Evolutionary conservation across 768 basidiomycete species (phyloP).

Genomic region (Lactifluus subvellereus): DNA sequence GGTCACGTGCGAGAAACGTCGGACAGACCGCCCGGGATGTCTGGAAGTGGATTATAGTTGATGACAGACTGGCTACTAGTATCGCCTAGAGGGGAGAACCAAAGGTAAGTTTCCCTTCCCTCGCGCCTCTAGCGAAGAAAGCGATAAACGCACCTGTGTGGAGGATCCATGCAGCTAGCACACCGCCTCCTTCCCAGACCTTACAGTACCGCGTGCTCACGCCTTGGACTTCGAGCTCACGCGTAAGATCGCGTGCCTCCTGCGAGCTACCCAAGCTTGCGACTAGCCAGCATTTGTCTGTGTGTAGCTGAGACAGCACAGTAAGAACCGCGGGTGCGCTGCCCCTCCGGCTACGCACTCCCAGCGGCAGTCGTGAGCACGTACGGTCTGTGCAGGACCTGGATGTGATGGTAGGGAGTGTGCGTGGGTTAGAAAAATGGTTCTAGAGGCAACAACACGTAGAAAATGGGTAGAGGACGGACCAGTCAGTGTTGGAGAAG

Average conservation of each 20-base stretch:
- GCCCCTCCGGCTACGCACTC: constrained; percentile 57
- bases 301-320: constrained; percentile 63
- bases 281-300: constrained; percentile 61
- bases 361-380: constrained; percentile 58
- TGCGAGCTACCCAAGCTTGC: constrained; percentile 69
- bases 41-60: constrained; percentile 84
- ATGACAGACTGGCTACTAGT: constrained; percentile 62
- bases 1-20: constrained; percentile 72
- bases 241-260: constrained; percentile 57
- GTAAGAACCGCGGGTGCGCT: constrained; percentile 66
- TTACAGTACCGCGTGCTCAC: constrained; percentile 71
- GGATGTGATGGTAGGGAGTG: constrained; percentile 59
- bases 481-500: constrained; percentile 14
- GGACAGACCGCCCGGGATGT: constrained; percentile 76
- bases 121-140: not conserved
- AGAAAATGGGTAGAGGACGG: constrained; percentile 35
- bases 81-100: constrained; percentile 37
- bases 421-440: constrained; percentile 73
- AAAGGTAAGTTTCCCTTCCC: not conserved
- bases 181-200: constrained; percentile 62
- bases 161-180: constrained; percentile 78
- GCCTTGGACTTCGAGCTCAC: constrained; percentile 59
- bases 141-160: constrained; percentile 49
- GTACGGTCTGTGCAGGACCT: constrained; percentile 47
- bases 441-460: constrained; percentile 73